A percentile compares a stretch with the other conserved stretches of the same genome.
phyloP scores from a whole-genome alignment of 768 basidiomycete genomes.

The Lactarius trivialis region DNA sequence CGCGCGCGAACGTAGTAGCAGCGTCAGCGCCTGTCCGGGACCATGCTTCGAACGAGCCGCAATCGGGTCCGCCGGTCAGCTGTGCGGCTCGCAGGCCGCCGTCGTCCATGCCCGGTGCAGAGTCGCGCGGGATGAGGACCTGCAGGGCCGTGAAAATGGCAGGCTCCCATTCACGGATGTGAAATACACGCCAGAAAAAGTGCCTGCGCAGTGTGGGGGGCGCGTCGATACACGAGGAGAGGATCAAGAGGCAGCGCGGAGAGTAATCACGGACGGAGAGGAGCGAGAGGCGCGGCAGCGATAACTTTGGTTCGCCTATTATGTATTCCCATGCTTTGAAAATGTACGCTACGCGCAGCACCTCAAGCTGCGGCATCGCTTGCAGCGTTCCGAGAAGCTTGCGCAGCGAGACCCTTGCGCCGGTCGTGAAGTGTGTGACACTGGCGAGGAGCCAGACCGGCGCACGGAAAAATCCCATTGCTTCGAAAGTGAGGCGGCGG shows the following conservation, averaged over 20 bases:
- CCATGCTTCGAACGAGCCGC: background rate
- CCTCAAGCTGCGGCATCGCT: constrained; percentile 12
- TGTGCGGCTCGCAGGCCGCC: background rate
- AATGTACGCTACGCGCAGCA: background rate
- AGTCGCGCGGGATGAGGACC: constrained; percentile 3
- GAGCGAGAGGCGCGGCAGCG: constrained; percentile 1
- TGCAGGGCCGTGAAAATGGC: background rate
- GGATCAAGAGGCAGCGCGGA: background rate
- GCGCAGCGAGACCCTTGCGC: background rate
- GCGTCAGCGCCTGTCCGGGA: background rate
- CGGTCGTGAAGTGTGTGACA: constrained; percentile 10
- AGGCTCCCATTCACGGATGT: background rate
- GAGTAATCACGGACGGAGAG: constrained; percentile 1
- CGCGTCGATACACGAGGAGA: background rate
- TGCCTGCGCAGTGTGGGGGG: constrained; percentile 10
- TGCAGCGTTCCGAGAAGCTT: background rate
- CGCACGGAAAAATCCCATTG: background rate
- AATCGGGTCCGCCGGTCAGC: background rate
- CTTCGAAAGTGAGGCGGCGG: constrained; percentile 2
- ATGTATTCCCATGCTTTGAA: background rate
- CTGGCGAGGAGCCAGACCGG: constrained; percentile 9
- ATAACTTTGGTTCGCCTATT: background rate
- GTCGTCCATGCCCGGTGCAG: background rate
- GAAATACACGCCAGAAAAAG: constrained; percentile 9
- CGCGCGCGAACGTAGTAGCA: background rate